Evolutionary conservation across 805 yeast species (phyloP), one percentile per base, ranked within the genome.

Genomic region (Zygoascus bituminiphila): DNA sequence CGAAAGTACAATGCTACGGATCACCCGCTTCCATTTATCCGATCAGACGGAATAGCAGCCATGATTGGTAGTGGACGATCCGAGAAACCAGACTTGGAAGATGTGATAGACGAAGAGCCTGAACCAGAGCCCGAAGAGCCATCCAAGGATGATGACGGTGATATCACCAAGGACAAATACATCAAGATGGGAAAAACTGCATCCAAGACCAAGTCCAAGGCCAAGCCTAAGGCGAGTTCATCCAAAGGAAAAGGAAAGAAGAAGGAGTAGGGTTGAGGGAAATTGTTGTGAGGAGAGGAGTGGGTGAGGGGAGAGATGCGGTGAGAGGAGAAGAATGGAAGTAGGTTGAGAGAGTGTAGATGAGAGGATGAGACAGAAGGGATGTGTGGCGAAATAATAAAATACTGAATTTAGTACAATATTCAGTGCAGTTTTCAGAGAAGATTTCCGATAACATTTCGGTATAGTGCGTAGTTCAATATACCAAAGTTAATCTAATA

Each of bases 11-110:
- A 93, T 62, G 63, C 78, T 8, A 67, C 63, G 49, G 68, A 78
- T 7, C 98, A 93, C 67, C 98, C 98, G 1, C 79, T 83, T 1
- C 88, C 95, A 1, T 87, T 85, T 55, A 81, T 81, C 72, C 78
- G 77, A 61, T 60, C 69, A 24, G 61, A 68, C 22, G 66, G 73
- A 2, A 69, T 65, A 48, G 64, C 66, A 29, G 65, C 64, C 3
- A 64, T 67, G 4, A 58, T 65, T 19, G 45, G 48, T 5, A 51
- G 51, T 2, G 39, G 51, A 17, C n/a, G 33, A 24, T 47, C 48
- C 21, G 66, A 48, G 53, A 62, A 49, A 36, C 88, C 88, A 2
- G 89, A 82, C 57, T 71, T 72, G 45, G 94, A 83, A 38, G 91
- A 82, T 51, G 88, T 82, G 2, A 73, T 83, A 37, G 73, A 67